Evolutionary conservation across 805 yeast species (phyloP), one percentile per base, ranked within the genome.

Genomic region (Starmera amethionina): DNA sequence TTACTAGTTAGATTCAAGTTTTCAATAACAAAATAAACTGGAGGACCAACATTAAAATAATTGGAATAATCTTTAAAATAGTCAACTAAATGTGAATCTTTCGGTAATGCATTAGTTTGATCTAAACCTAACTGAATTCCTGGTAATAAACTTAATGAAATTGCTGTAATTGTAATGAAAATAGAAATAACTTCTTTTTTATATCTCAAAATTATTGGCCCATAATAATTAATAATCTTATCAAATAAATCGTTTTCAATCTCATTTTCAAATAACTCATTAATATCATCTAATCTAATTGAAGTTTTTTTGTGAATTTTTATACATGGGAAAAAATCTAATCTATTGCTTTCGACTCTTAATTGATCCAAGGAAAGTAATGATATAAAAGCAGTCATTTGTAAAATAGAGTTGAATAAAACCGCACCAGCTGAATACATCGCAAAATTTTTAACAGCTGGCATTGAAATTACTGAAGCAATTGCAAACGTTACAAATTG

Each of bases 361-460:
- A 58, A 56, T 50, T 79, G 86, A 50, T 83, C 94, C 5, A 84
- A 53, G 0, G 86, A 55, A 42, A 90, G 59, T 1, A 87, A 68
- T 0, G 95, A 72, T 3, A 87, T 72, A 58, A 90, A 89, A 29
- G 82, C 75, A 0, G 97, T 86, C 58, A 88, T 60, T 55, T 90
- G 97, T 28, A 90, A 64, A 0, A 77, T 34, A 1, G 90, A 79
- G 56, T 90, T 89, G 50, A 85, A 64, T 6, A 82, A 52, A 3
- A 90, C 80, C 0, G 97, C 90, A 14, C 87, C 82, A 0, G 96
- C 89, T 7, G 95, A 85, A 54, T 86, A 93, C 12, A 83, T 60
- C 0, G 98, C 97, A 67, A 90, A 90, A 59, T 89, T 93, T 46
- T 82, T 72, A 15, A 90, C 97, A 0, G 97, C 97, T 2, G 97